These are phyloP conservation scores for Rhodotorula sp. DNA, from an alignment of 1,284 basidiomycete species.

Conservation along the genomic window DNA sequence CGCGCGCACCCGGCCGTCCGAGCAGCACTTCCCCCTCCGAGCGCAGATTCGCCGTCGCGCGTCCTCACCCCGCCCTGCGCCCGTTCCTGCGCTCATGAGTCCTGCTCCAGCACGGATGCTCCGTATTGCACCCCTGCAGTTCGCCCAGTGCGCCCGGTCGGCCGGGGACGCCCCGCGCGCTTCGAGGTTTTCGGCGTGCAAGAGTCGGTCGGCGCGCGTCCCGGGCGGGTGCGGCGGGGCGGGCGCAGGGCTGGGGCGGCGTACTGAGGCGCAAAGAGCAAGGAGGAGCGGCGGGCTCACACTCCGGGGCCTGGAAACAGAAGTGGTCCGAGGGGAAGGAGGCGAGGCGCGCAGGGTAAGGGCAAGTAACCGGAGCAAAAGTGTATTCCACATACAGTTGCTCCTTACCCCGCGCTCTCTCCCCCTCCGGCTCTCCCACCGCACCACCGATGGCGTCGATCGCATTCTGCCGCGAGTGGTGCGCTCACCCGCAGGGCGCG, in stretches of 20 bases:
- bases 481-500: neutral
- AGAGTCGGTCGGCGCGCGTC: neutral
- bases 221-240: neutral
- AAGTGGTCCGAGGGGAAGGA: conserved; percentile 3
- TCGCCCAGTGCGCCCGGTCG: no score
- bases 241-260: neutral
- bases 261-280: neutral
- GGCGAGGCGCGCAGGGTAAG: neutral
- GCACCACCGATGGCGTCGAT: neutral
- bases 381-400: neutral
- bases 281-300: neutral
- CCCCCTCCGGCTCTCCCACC: neutral
- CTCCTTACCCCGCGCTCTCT: neutral
- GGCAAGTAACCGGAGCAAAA: neutral
- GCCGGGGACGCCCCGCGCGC: neutral
- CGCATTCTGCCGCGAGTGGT: conserved; percentile 15
- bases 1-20: neutral
- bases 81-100: neutral
- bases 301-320: conserved; percentile 5
- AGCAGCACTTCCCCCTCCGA: neutral
- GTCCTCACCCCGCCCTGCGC: neutral
- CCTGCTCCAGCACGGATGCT: neutral
- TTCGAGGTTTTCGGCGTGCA: neutral
- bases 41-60: neutral
- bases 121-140: no score